Base-by-base conservation (phyloP, 768 basidiomycete genomes). In the Vishniacozyma victoriae region DNA sequence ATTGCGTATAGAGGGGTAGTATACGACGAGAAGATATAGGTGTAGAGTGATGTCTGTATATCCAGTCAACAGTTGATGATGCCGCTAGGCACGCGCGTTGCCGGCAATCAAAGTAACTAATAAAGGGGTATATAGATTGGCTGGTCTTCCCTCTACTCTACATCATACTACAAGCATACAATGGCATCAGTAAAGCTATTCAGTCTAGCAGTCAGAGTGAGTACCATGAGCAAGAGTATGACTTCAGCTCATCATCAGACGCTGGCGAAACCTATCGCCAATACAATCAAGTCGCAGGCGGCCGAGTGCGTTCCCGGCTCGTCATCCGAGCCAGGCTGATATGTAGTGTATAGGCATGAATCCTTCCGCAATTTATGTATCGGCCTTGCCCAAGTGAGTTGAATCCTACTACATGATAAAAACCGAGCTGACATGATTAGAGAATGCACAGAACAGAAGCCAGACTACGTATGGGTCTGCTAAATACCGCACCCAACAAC, bases 101-200 rank as follows among this genome's bases (percentile, higher is more conserved):
- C n/a, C n/a, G n/a, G n/a, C n/a, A n/a, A n/a, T n/a, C n/a, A n/a
- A n/a, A n/a, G n/a, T n/a, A n/a, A n/a, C n/a, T n/a, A n/a, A n/a
- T n/a, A n/a, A n/a, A n/a, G n/a, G n/a, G n/a, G n/a, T n/a, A n/a
- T n/a, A n/a, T n/a, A n/a, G n/a, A n/a, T n/a, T n/a, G n/a, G n/a
- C n/a, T n/a, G n/a, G n/a, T n/a, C n/a, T n/a, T n/a, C n/a, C n/a
- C n/a, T n/a, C n/a, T n/a, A n/a, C n/a, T n/a, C n/a, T n/a, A n/a
- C n/a, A n/a, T n/a, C n/a, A n/a, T n/a, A n/a, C n/a, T n/a, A n/a
- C n/a, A n/a, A n/a, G n/a, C n/a, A n/a, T n/a, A 31, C 41, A 23
- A 72, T 72, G 70, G 70, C 70, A 3, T 67, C 70, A 3, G 60
- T 66, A 44, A 72, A 72, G 51, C 62, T 72, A 42, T 62, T 66